Conservation (phyloP, 2,329 filamentous ascomycete genomes). For the Aspergillus pseudotamarii region DNA sequence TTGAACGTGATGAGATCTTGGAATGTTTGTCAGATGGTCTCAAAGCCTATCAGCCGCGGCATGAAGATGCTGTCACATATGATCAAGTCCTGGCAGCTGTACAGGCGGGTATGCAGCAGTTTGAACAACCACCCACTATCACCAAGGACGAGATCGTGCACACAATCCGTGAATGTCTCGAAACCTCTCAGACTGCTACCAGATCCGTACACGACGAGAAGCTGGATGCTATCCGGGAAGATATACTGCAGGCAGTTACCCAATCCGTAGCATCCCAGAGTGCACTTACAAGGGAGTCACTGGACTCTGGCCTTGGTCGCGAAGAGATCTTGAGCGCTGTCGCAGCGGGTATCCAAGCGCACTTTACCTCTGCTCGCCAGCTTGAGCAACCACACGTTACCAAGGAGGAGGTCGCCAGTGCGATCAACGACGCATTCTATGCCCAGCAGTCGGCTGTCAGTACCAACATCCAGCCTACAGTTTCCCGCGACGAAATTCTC, state of each 20-base stretch:
- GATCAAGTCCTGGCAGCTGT: constrained; percentile 86
- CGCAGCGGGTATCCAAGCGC: constrained; percentile 57
- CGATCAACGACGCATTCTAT: constrained; percentile 36
- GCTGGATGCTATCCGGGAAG: constrained; percentile 33
- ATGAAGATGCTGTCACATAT: constrained; percentile 66
- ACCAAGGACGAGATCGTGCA: constrained; percentile 82
- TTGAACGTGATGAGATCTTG: constrained; percentile 88
- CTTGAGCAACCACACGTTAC: constrained; percentile 48
- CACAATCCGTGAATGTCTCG: constrained; percentile 81
- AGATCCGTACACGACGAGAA: constrained; percentile 29
- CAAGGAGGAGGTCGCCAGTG: constrained; percentile 33
- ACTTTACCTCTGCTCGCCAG: constrained; percentile 55
- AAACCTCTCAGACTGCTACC: constrained; percentile 63
- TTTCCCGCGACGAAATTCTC: constrained; percentile 59
- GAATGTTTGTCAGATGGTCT: constrained; percentile 85
- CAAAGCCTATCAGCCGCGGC: constrained; percentile 65
- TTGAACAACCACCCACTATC: constrained; percentile 69
- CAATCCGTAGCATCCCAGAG: constrained; percentile 34
- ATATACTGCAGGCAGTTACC: constrained; percentile 37
- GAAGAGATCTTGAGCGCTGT: constrained; percentile 63
- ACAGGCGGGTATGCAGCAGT: constrained; percentile 81
- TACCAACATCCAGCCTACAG: constrained; percentile 41
- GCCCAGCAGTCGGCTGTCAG: constrained; percentile 32
- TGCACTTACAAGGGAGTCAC: constrained; percentile 32
- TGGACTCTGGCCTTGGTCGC: constrained; percentile 49